Conservation (phyloP, 108 stramenopile genomes). For the Pseudonitzschia multistriata region DNA sequence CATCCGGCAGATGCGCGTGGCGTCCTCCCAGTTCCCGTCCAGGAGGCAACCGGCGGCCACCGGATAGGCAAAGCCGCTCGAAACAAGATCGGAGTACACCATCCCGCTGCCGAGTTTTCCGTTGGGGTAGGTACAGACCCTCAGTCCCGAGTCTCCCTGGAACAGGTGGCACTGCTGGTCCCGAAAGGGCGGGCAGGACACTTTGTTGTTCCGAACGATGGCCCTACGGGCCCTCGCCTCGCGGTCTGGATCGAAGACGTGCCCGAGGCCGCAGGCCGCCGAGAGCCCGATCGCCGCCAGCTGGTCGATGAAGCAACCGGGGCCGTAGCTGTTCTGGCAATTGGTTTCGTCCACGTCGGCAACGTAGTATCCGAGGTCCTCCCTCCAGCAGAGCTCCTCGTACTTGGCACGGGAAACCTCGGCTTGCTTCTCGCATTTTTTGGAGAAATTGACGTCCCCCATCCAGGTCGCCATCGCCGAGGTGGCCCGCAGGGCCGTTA, state of each 20-base stretch:
- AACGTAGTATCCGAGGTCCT: slow-evolving; percentile 12
- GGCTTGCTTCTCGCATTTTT: slow-evolving; percentile 13
- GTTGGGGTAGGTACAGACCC: slow-evolving; percentile 19
- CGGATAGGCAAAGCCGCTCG: slow-evolving; percentile 18
- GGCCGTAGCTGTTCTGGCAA: slow-evolving; percentile 13
- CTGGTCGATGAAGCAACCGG: slow-evolving; percentile 25
- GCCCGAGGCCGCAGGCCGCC: slow-evolving; percentile 14
- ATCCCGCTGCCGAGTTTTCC: slow-evolving; percentile 6
- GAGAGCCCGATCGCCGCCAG: slow-evolving; percentile 12
- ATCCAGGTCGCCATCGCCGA: slow-evolving; percentile 11
- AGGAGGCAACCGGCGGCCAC: slow-evolving; percentile 13
- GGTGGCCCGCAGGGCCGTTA: slow-evolving; percentile 11
- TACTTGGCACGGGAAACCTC: neutral
- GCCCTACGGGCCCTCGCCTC: slow-evolving; percentile 15
- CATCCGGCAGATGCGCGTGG: neutral
- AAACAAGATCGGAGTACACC: slow-evolving; percentile 5
- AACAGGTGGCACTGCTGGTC: slow-evolving; percentile 1
- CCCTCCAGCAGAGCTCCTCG: slow-evolving; percentile 19
- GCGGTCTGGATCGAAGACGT: slow-evolving; percentile 11
- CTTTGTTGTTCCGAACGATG: slow-evolving; percentile 16
- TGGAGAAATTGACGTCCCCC: slow-evolving; percentile 18
- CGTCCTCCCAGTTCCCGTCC: slow-evolving; percentile 15
- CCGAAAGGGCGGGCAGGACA: slow-evolving; percentile 12
- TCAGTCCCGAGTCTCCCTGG: slow-evolving; percentile 17
- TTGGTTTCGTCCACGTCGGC: slow-evolving; percentile 26